Base-by-base conservation (phyloP, 2,329 filamentous ascomycete species). In the Exserohilum rostratum region DNA sequence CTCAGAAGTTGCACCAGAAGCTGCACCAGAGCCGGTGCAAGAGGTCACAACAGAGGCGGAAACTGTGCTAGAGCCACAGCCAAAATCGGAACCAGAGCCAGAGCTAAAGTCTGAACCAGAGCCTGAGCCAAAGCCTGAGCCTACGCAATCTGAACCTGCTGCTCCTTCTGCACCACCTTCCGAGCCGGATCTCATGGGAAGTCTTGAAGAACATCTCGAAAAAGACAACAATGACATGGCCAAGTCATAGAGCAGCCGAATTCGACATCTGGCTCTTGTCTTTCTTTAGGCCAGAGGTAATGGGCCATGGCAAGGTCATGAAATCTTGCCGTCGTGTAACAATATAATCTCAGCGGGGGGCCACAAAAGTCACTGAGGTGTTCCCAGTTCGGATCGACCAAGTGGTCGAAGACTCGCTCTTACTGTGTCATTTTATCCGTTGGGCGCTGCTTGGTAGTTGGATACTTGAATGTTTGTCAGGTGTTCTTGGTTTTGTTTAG, bases 101-200 rank as follows among this genome's bases (percentile, higher is more conserved):
- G 9, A 35, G 15, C 34, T n/a, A 7, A 35, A 35, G n/a, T 18
- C 34, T 5, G 34, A 35, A 35, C 34, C 34, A 15, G 29, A 34
- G 17, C 20, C 35, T 6, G 31, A 42, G 9, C 31, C 25, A 35
- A 30, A 34, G 25, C 31, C 38, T 30, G 52, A 51, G 11, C 10
- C 52, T 30, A 15, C 43, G n/a, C 46, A 63, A 30, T 39, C 49
- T 12, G 48, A 40, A 25, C 25, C 62, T 22, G 34, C 51, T 11
- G 60, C 61, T 30, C 34, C 53, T 30, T 60, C 63, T 18, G 50
- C 53, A 9, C 61, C 61, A 7, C 56, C 67, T 30, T 69, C 75
- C 15, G 75, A 79, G 48, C 65, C 77, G 27, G 79, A 82, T 67
- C 62, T 82, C 29, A 65, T 82, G 25, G 79, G 78, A 31, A 81